Evolutionary conservation across 2,329 filamentous ascomycete genomes (phyloP).

Genomic region (Scedosporium boydii): DNA sequence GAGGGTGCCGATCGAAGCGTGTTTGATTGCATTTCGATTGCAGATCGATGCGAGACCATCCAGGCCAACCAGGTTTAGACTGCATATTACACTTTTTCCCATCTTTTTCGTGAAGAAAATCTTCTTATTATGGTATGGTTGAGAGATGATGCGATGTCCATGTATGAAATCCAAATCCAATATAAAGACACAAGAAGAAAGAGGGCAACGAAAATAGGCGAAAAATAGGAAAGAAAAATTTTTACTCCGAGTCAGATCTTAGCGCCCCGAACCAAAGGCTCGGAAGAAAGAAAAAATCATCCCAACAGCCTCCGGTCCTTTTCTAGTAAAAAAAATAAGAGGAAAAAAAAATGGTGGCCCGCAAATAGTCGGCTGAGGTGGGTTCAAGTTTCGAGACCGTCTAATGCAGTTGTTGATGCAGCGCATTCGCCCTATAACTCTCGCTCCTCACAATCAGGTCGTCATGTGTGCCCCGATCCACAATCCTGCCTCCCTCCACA

Average conservation of each 20-base stretch:
- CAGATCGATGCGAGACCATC: too few relatives aligned
- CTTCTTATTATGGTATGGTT: too few relatives aligned
- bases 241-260: too few relatives aligned
- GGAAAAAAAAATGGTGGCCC: background rate
- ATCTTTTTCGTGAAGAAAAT: too few relatives aligned
- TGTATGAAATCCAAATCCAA: background rate
- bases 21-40: too few relatives aligned
- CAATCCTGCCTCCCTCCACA: conserved; percentile 41
- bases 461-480: conserved; percentile 42
- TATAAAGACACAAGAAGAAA: background rate
- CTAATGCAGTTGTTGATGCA: conserved; percentile 35
- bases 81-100: too few relatives aligned
- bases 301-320: too few relatives aligned
- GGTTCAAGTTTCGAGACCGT: background rate
- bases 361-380: background rate
- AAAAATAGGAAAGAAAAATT: background rate
- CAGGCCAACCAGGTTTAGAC: too few relatives aligned
- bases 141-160: too few relatives aligned
- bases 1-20: too few relatives aligned
- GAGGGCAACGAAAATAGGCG: background rate
- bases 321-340: background rate
- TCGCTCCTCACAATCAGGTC: conserved; percentile 42
- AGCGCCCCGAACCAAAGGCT: too few relatives aligned
- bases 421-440: conserved; percentile 40
- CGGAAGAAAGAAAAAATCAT: too few relatives aligned